These are phyloP conservation scores for Symbiodinium natans DNA, from an alignment of 73 alveolate species.

Conservation along the genomic window DNA sequence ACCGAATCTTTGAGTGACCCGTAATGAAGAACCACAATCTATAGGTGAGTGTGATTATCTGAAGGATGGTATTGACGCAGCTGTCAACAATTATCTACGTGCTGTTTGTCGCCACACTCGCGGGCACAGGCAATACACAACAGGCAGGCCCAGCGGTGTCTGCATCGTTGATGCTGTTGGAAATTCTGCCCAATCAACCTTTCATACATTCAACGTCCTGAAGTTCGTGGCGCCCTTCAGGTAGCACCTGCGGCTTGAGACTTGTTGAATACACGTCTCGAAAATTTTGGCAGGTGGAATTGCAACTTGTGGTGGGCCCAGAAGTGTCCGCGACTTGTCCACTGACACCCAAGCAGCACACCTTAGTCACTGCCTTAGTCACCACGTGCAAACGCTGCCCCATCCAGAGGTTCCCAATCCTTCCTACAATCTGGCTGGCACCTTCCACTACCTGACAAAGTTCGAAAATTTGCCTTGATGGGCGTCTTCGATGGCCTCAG, in stretches of 20 bases:
- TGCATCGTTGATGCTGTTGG: too few species aligned
- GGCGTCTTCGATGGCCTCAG: slow-evolving; percentile 87
- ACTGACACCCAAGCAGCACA: too few species aligned
- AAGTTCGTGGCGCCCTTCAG: too few species aligned
- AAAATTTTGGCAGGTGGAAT: not conserved
- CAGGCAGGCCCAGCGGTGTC: slow-evolving; percentile 46
- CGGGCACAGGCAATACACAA: slow-evolving; percentile 76
- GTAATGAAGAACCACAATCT: not conserved
- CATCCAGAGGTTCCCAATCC: not conserved
- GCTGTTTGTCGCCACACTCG: slow-evolving; percentile 55
- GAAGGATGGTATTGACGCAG: slow-evolving; percentile 89
- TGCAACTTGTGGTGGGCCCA: not conserved
- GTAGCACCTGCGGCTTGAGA: too few species aligned
- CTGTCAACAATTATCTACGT: slow-evolving; percentile 57
- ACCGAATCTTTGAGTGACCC: not conserved
- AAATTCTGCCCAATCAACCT: too few species aligned
- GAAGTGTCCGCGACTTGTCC: not conserved
- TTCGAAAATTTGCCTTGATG: slow-evolving; percentile 57
- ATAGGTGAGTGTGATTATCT: not conserved
- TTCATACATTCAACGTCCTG: too few species aligned
- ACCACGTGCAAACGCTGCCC: too few species aligned
- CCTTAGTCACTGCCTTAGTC: too few species aligned
- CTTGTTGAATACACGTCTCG: too few species aligned
- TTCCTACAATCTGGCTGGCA: not conserved
- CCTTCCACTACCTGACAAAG: not conserved